phyloP scores from a whole-genome alignment of 352 stramenopile species.

The Phytopythium cucurbitacearum region DNA sequence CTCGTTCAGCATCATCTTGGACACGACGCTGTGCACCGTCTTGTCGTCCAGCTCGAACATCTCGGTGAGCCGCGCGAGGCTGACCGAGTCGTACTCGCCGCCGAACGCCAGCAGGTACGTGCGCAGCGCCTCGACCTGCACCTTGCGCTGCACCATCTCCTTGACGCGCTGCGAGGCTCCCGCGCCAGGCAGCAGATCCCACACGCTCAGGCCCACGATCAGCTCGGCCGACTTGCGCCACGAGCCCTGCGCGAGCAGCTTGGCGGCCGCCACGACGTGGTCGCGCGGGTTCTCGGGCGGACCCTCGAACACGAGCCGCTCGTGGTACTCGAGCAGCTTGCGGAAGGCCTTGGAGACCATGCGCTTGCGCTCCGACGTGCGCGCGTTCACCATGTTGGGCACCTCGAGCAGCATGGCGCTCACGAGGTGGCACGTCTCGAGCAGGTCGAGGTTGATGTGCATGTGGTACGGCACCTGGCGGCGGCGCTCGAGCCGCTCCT shows the following conservation, averaged over 20 bases:
- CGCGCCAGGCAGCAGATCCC: slow-evolving; percentile 93
- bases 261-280: slow-evolving; percentile 95
- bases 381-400: slow-evolving; percentile 94
- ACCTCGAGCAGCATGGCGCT: slow-evolving; percentile 98
- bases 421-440: slow-evolving; percentile 98
- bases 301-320: slow-evolving; percentile 94
- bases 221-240: slow-evolving; percentile 92
- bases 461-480: slow-evolving; percentile 98
- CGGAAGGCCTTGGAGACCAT: slow-evolving; percentile 95
- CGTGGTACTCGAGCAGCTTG: slow-evolving; percentile 89
- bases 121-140: slow-evolving; percentile 95
- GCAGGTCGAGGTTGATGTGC: slow-evolving; percentile 98
- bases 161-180: slow-evolving; percentile 82
- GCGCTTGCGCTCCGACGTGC: slow-evolving; percentile 74
- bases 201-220: slow-evolving; percentile 90
- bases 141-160: slow-evolving; percentile 91
- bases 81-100: slow-evolving; percentile 95
- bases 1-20: slow-evolving; percentile 99
- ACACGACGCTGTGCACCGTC: slow-evolving; percentile 97
- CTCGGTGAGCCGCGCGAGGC: slow-evolving; percentile 90
- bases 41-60: slow-evolving; percentile 97
- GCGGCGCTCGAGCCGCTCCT: slow-evolving; percentile 97
- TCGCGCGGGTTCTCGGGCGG: slow-evolving; percentile 97
- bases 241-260: slow-evolving; percentile 93
- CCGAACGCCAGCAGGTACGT: slow-evolving; percentile 97